Percentiles rank a stretch among this genome's conserved stretches.
Conservation (phyloP, 2,329 filamentous ascomycete species). For the Phyllosticta citrichinensis region DNA sequence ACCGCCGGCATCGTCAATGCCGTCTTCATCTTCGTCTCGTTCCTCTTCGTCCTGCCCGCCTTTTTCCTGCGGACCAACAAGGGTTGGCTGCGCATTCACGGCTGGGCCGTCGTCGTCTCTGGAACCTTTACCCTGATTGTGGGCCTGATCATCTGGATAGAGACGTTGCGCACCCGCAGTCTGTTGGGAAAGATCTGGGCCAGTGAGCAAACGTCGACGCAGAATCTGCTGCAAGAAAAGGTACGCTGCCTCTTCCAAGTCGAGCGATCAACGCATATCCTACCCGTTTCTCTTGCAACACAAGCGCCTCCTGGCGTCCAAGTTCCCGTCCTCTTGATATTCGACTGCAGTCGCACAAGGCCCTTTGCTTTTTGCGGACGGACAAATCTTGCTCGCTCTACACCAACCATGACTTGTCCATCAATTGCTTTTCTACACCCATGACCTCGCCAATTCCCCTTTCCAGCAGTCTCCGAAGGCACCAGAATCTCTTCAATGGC, state of each 20-base stretch:
- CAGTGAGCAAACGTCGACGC: constrained; percentile 44
- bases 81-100: constrained; percentile 60
- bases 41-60: constrained; percentile 60
- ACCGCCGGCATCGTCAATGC: constrained; percentile 62
- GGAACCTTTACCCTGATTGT: constrained; percentile 55
- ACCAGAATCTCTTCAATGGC: too few relatives aligned
- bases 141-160: constrained; percentile 52
- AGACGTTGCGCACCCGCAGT: constrained; percentile 58
- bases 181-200: constrained; percentile 54
- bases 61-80: constrained; percentile 56
- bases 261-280: too few relatives aligned
- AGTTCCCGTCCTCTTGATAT: not conserved
- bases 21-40: constrained; percentile 57
- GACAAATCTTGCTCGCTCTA: not conserved
- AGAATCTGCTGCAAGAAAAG: constrained; percentile 60
- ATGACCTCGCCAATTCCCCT: not conserved
- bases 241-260: constrained; percentile 34
- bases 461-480: too few relatives aligned
- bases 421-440: not conserved
- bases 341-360: not conserved
- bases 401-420: not conserved
- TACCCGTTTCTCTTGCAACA: not conserved
- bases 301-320: not conserved
- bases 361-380: not conserved
- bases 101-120: constrained; percentile 57